Base-by-base conservation (phyloP, 805 yeast species). In the Hanseniaspora lachancei region DNA sequence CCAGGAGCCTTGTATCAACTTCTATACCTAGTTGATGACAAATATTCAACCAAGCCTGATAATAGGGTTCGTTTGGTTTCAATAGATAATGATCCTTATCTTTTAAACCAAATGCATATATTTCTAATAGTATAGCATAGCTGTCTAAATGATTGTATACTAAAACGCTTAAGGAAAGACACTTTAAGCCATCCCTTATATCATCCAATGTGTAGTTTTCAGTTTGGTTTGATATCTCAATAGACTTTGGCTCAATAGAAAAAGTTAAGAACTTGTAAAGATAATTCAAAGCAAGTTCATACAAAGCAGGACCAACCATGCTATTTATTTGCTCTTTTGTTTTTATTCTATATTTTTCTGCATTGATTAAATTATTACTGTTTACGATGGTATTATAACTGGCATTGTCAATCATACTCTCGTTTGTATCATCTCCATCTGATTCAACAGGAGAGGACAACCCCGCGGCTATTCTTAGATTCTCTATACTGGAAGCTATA, bases 391-490 rank as follows among this genome's bases (percentile, higher is more conserved):
- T 32, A n/a, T 8, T 27, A 9, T 43, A 16, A 9, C 36, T 13
- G 9, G 29, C 21, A 27, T 41, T 27, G 13, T 36, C 39, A 20
- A 20, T 15, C 13, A n/a, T 13, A 16, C 6, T 21, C 39, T 35
- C 10, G 13, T 21, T 7, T 13, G n/a, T n/a, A 20, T 51, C 49
- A 27, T 51, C 55, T 18, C 24, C 36, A 12, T 43, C 49, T 13
- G 46, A 51, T 15, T 51, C 48, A 23, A 42, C 48, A 21, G 55
- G 55, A 1, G 48, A 21, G 5, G 39, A 66, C n/a, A 74, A 62
- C 3, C 69, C 70, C 2, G 74, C 76, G 0, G 82, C 84, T 57
- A 72, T 73, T 59, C 77, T 74, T 5, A 86, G 70, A 85, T 87
- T 84, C 54, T 71, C 66, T 47, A 81, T 71, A 3, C 88, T 77